Evolutionary conservation across 768 basidiomycete species (phyloP).

Genomic region (Cystobasidium onofrii): DNA sequence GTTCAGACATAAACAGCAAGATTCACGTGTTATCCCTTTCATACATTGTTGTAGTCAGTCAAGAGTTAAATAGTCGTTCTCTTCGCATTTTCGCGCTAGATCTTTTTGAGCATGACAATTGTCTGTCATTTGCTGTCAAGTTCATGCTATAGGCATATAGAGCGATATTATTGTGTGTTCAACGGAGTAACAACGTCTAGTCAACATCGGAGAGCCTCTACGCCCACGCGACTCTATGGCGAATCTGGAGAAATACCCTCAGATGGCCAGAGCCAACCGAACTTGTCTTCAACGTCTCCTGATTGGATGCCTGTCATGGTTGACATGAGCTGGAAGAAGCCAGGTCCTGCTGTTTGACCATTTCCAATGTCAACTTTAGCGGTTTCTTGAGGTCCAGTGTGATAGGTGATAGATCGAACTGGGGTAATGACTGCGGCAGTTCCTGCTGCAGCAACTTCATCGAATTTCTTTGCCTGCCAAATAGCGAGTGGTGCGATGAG

Average conservation of each 20-base stretch:
- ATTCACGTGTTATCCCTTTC: no score
- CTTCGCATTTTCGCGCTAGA: no score
- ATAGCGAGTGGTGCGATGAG: no score
- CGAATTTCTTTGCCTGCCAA: slow-evolving; percentile 34
- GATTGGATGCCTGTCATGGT: slow-evolving; percentile 41
- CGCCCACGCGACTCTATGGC: neutral
- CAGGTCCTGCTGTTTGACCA: slow-evolving; percentile 39
- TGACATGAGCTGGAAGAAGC: slow-evolving; percentile 37
- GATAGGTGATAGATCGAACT: slow-evolving; percentile 40
- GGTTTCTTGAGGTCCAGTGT: slow-evolving; percentile 20
- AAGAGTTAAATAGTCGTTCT: no score
- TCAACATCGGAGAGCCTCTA: no score
- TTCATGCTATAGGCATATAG: no score
- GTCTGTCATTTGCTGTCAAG: no score
- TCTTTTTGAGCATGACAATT: no score
- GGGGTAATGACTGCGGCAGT: slow-evolving; percentile 43
- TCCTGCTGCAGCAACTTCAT: slow-evolving; percentile 41
- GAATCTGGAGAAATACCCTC: slow-evolving; percentile 35
- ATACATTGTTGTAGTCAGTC: no score
- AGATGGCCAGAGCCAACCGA: slow-evolving; percentile 35
- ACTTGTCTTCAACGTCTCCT: slow-evolving; percentile 33
- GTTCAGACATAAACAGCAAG: no score
- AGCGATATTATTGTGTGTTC: no score
- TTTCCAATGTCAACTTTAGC: slow-evolving; percentile 40
- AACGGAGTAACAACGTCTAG: no score